These are phyloP conservation scores for Neoascochyta sp. DNA, from an alignment of 2,329 filamentous ascomycete genomes.

Conservation along the genomic window DNA sequence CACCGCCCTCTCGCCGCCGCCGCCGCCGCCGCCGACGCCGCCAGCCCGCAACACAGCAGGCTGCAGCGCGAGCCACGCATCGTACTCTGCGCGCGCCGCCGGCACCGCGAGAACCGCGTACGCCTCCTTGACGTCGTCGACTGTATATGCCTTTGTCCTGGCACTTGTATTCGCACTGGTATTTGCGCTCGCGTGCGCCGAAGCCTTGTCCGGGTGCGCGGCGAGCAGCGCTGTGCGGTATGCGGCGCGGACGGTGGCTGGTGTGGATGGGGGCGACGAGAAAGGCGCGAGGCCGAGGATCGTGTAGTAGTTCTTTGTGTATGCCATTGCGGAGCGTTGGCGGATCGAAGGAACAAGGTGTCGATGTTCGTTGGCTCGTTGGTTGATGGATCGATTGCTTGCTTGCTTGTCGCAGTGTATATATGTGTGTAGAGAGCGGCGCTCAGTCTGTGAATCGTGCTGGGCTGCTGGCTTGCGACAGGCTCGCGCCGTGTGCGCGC, in stretches of 20 bases:
- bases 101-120: conserved; percentile 53
- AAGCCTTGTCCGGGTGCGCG: conserved; percentile 57
- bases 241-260: conserved; percentile 34
- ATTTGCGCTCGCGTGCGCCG: conserved; percentile 1
- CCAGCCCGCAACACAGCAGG: conserved; percentile 1
- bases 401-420: no score
- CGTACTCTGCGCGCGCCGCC: conserved; percentile 42
- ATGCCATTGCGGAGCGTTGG: conserved; percentile 18
- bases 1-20: conserved; percentile 2
- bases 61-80: conserved; percentile 17
- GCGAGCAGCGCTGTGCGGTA: conserved; percentile 56
- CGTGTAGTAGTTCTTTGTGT: conserved; percentile 31
- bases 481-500: no score
- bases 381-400: no score
- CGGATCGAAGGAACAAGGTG: background rate
- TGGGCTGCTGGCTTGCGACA: no score
- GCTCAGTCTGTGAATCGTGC: no score
- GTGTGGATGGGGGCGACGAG: conserved; percentile 1
- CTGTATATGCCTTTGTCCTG: conserved; percentile 37
- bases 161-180: conserved; percentile 1
- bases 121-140: conserved; percentile 59
- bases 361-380: no score
- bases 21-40: background rate
- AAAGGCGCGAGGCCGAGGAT: conserved; percentile 21
- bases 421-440: no score